These are phyloP conservation scores for Marasmius sp. DNA, from an alignment of 1,284 basidiomycete genomes.

Conservation along the genomic window DNA sequence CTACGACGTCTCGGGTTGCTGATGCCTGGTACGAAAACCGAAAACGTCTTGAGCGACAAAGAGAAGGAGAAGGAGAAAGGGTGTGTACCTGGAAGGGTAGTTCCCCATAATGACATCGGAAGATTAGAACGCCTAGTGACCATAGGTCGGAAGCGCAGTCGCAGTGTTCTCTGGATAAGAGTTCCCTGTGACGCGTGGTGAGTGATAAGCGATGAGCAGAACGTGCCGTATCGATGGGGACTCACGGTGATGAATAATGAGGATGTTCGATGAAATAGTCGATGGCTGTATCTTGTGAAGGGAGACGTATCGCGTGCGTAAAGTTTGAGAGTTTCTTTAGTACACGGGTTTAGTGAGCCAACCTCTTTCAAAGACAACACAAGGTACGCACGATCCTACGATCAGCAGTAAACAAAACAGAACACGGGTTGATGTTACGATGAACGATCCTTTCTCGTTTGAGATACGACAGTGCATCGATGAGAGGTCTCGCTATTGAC, in stretches of 20 bases:
- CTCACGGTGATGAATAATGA: constrained; percentile 36
- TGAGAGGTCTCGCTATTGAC: constrained; percentile 37
- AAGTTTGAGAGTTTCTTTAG: constrained; percentile 44
- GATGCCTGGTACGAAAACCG: background rate
- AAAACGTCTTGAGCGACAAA: background rate
- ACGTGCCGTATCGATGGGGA: background rate
- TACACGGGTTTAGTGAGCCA: constrained; percentile 12
- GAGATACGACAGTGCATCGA: constrained; percentile 45
- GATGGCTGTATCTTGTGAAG: constrained; percentile 16
- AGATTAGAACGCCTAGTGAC: constrained; percentile 39
- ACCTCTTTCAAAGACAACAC: background rate
- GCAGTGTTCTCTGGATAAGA: constrained; percentile 22
- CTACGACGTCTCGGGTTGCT: constrained; percentile 2
- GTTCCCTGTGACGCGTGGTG: constrained; percentile 27
- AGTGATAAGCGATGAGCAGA: background rate
- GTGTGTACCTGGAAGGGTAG: constrained; percentile 24
- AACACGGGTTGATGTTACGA: constrained; percentile 32
- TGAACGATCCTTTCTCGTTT: constrained; percentile 40
- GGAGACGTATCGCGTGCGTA: constrained; percentile 26
- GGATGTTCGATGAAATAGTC: constrained; percentile 15
- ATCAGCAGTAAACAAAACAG: constrained; percentile 34
- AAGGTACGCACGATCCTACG: constrained; percentile 30
- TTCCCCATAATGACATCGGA: constrained; percentile 26
- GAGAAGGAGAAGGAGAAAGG: background rate
- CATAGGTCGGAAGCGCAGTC: constrained; percentile 37